phyloP scores from a whole-genome alignment of 306 rosid genomes.

The Acmispon strigosus region DNA sequence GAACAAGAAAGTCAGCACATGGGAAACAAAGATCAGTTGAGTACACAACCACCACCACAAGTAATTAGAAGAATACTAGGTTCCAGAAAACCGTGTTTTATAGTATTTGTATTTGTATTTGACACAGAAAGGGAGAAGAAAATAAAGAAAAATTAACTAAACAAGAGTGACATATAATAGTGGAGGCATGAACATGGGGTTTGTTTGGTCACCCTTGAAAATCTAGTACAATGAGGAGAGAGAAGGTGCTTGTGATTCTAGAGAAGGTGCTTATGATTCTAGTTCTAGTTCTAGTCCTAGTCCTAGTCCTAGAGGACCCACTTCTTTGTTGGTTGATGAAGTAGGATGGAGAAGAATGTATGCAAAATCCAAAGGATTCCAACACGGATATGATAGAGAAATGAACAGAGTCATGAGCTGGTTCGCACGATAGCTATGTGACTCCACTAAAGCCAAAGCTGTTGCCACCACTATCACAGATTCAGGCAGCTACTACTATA shows the following conservation, averaged over 20 bases:
- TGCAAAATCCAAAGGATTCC: background rate
- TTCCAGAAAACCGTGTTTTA: slow-evolving; percentile 22
- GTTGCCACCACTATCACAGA: slow-evolving; percentile 19
- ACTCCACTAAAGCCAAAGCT: slow-evolving; percentile 43
- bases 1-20: slow-evolving; percentile 43
- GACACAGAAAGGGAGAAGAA: too few species aligned
- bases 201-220: slow-evolving; percentile 36
- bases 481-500: background rate
- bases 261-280: background rate
- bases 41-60: slow-evolving; percentile 29
- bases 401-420: slow-evolving; percentile 51
- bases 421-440: slow-evolving; percentile 55
- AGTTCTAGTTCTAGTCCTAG: too few species aligned
- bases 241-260: background rate
- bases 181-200: slow-evolving; percentile 25
- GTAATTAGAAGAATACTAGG: slow-evolving; percentile 33
- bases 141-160: background rate
- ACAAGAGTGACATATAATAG: slow-evolving; percentile 2
- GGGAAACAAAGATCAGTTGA: slow-evolving; percentile 36
- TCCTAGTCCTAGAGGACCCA: slow-evolving; percentile 23
- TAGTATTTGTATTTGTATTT: slow-evolving; percentile 21
- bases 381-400: slow-evolving; percentile 6
- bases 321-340: background rate
- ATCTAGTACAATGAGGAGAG: background rate
- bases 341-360: too few species aligned